Percentiles rank a stretch among this genome's conserved stretches.
phyloP scores from a whole-genome alignment of 2,329 filamentous ascomycete genomes.

The Canariomyces notabilis region DNA sequence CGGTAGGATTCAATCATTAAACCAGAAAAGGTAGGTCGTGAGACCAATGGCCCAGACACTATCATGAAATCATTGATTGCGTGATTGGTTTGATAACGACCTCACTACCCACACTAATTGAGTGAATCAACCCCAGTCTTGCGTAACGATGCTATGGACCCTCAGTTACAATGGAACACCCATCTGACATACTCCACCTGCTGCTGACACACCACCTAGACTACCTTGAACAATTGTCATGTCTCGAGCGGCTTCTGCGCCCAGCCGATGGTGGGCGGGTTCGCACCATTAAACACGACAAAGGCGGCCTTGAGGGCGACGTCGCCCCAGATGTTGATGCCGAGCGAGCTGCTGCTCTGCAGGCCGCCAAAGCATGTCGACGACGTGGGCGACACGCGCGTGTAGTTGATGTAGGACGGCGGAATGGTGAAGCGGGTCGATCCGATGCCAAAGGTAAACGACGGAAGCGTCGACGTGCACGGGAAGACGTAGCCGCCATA shows the following conservation, averaged over 20 bases:
- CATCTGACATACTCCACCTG: no score
- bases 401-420: slow-evolving; percentile 38
- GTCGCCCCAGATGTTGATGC: slow-evolving; percentile 27
- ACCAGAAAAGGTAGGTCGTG: no score
- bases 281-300: slow-evolving; percentile 24
- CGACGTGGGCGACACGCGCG: slow-evolving; percentile 14
- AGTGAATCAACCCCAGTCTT: no score
- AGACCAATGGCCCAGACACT: no score
- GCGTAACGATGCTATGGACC: no score
- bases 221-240: background rate
- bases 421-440: slow-evolving; percentile 43
- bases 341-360: slow-evolving; percentile 37
- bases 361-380: slow-evolving; percentile 60
- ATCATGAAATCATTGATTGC: no score
- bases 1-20: no score
- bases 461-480: slow-evolving; percentile 44
- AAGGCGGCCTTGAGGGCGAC: slow-evolving; percentile 26
- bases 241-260: slow-evolving; percentile 21
- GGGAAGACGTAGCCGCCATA: slow-evolving; percentile 50
- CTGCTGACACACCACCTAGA: background rate
- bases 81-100: no score
- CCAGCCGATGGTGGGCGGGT: slow-evolving; percentile 23
- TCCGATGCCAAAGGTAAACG: slow-evolving; percentile 46
- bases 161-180: no score
- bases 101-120: no score